These are phyloP conservation scores for Aspergillus fumigatiaffinis DNA, from an alignment of 2,329 filamentous ascomycete genomes.

Conservation along the genomic window DNA sequence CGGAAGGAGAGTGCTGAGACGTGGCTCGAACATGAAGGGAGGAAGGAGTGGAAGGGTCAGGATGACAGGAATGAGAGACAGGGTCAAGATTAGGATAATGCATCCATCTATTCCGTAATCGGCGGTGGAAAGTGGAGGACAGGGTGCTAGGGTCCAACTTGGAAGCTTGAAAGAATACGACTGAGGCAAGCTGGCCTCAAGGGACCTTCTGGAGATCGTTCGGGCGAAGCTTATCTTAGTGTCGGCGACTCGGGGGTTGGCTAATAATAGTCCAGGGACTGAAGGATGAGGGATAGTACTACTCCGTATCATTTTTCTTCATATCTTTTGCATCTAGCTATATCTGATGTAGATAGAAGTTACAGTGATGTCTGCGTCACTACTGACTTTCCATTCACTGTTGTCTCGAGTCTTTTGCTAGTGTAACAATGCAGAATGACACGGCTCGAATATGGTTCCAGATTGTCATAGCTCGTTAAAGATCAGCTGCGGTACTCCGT, in stretches of 20 bases:
- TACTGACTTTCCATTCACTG: too few relatives aligned
- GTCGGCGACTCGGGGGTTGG: background rate
- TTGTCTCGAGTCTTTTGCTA: too few relatives aligned
- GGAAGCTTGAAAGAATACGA: conserved; percentile 3
- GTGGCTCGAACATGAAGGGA: conserved; percentile 13
- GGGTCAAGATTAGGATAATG: conserved; percentile 1
- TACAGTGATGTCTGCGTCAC: too few relatives aligned
- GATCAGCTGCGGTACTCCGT: too few relatives aligned
- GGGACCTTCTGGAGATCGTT: background rate
- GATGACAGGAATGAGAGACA: conserved; percentile 4
- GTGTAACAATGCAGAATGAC: too few relatives aligned
- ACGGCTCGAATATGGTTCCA: too few relatives aligned
- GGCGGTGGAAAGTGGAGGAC: conserved; percentile 2
- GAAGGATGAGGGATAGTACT: too few relatives aligned
- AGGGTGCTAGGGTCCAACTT: background rate
- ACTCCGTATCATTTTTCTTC: too few relatives aligned
- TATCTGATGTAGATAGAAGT: too few relatives aligned
- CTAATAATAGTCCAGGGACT: background rate
- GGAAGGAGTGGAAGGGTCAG: background rate
- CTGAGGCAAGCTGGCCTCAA: conserved; percentile 28
- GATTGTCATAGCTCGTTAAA: too few relatives aligned
- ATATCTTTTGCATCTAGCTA: background rate
- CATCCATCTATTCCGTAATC: background rate
- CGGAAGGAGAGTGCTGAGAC: conserved; percentile 4
- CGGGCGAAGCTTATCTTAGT: background rate